Evolutionary conservation across 2,329 filamentous ascomycete species (phyloP).

Genomic region (Thermochaetoides dissita): DNA sequence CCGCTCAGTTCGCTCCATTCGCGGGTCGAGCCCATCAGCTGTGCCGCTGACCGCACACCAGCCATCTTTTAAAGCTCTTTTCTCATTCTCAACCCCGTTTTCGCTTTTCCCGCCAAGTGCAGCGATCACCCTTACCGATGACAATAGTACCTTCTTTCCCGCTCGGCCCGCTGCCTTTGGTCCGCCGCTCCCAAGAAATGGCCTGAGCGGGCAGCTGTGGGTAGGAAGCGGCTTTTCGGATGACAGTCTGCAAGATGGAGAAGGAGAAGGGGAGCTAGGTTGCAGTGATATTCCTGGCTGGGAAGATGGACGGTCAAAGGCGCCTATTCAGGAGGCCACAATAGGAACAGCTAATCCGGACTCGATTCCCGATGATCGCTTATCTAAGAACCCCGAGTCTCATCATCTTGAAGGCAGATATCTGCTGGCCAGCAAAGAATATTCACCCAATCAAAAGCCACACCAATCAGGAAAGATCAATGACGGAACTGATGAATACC

Average conservation of each 20-base stretch:
- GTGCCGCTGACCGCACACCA: slow-evolving; percentile 15
- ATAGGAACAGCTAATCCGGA: slow-evolving; percentile 27
- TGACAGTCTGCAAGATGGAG: slow-evolving; percentile 50
- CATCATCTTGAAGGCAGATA: slow-evolving; percentile 13
- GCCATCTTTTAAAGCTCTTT: slow-evolving; percentile 40
- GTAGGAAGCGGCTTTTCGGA: slow-evolving; percentile 85
- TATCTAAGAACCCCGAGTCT: slow-evolving; percentile 24
- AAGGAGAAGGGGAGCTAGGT: slow-evolving; percentile 71
- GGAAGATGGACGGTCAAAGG: slow-evolving; percentile 41
- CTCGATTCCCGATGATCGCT: slow-evolving; percentile 16
- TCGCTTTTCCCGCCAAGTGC: slow-evolving; percentile 91
- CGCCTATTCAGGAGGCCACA: slow-evolving; percentile 26
- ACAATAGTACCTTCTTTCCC: slow-evolving; percentile 95
- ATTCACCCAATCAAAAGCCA: slow-evolving; percentile 7
- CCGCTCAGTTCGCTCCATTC: slow-evolving; percentile 33
- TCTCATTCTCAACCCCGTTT: slow-evolving; percentile 62
- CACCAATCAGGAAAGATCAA: slow-evolving; percentile 25
- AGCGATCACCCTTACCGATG: slow-evolving; percentile 89
- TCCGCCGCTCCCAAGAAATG: slow-evolving; percentile 57
- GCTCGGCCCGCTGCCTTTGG: slow-evolving; percentile 90
- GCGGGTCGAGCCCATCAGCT: slow-evolving; percentile 16
- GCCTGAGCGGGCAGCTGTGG: slow-evolving; percentile 83
- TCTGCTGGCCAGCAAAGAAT: no score
- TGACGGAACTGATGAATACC: slow-evolving; percentile 76
- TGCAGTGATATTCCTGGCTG: slow-evolving; percentile 91